phyloP scores from a whole-genome alignment of 495 filamentous ascomycete genomes.

The Podospora pseudopauciseta region DNA sequence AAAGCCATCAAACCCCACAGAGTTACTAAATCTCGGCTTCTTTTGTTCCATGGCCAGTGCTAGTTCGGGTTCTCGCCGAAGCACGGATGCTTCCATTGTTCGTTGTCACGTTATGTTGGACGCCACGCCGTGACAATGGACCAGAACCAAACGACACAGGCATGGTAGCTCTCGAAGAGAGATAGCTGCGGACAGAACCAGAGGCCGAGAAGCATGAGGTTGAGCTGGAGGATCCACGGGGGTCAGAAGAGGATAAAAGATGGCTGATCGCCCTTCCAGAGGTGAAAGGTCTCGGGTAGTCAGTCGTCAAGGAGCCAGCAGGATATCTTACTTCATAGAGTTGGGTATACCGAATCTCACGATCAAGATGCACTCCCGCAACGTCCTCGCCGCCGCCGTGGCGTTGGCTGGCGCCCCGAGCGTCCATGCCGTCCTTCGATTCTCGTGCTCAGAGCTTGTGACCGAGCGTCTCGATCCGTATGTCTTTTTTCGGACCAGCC shows the following conservation, averaged over 20 bases:
- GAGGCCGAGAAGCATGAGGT: not conserved
- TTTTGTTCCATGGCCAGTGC: not conserved
- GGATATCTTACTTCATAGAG: not conserved
- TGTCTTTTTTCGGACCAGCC: conserved; percentile 20
- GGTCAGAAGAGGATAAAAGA: conserved; percentile 6
- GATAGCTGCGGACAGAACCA: not conserved
- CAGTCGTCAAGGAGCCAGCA: not conserved
- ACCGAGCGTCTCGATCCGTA: conserved; percentile 29
- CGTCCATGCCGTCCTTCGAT: conserved; percentile 49
- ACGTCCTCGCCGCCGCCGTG: conserved; percentile 16
- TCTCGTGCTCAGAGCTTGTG: conserved; percentile 50
- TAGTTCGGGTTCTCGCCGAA: not conserved
- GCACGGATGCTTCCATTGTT: not conserved
- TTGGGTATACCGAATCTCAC: not conserved
- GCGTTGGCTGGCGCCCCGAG: conserved; percentile 15
- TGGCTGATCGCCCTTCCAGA: not conserved
- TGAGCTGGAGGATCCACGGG: not conserved
- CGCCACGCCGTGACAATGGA: not conserved
- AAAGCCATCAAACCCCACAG: not conserved
- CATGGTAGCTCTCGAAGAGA: not conserved
- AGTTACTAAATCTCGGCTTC: not conserved
- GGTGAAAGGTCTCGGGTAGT: not conserved
- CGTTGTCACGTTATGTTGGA: not conserved
- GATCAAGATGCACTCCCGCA: conserved; percentile 10
- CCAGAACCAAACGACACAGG: not conserved